Evolutionary conservation across 768 basidiomycete genomes (phyloP).

Genomic region (Mycena galericulata): DNA sequence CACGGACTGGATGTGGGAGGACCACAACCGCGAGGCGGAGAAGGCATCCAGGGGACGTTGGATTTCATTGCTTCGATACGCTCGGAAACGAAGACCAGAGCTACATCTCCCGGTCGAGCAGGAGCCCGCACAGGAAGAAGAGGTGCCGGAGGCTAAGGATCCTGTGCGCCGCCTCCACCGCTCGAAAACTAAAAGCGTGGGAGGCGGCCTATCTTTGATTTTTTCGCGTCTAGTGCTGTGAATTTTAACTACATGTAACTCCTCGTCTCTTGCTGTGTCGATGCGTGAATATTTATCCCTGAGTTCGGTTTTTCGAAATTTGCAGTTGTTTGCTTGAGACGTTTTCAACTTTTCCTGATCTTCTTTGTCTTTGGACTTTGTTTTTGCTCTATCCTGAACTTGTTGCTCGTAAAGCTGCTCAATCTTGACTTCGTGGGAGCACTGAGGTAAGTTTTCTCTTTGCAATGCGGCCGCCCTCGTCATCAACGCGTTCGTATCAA

Average conservation of each 20-base stretch:
- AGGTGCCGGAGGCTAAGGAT: neutral
- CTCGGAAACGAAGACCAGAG: neutral
- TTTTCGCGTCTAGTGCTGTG: neutral
- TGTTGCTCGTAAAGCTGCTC: too few species aligned
- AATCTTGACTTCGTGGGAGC: too few species aligned
- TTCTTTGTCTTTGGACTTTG: too few species aligned
- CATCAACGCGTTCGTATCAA: too few species aligned
- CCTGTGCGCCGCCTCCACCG: slow-evolving; percentile 8
- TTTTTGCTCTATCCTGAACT: too few species aligned
- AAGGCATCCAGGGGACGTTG: neutral
- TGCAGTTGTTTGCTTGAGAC: too few species aligned
- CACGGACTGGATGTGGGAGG: slow-evolving; percentile 21
- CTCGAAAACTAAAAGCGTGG: slow-evolving; percentile 19
- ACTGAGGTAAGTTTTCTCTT: too few species aligned
- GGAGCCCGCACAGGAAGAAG: neutral
- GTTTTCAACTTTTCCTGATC: too few species aligned
- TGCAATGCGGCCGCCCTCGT: too few species aligned
- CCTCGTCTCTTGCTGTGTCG: too few species aligned
- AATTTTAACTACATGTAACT: neutral
- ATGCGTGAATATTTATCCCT: too few species aligned
- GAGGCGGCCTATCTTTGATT: slow-evolving; percentile 18
- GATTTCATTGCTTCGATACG: neutral
- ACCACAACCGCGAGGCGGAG: neutral
- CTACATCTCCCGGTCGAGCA: neutral
- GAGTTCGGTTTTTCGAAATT: too few species aligned